Evolutionary conservation across 139 green algal species (phyloP), one percentile per base, ranked within the genome.

Genomic region (Coelastrella sp.): DNA sequence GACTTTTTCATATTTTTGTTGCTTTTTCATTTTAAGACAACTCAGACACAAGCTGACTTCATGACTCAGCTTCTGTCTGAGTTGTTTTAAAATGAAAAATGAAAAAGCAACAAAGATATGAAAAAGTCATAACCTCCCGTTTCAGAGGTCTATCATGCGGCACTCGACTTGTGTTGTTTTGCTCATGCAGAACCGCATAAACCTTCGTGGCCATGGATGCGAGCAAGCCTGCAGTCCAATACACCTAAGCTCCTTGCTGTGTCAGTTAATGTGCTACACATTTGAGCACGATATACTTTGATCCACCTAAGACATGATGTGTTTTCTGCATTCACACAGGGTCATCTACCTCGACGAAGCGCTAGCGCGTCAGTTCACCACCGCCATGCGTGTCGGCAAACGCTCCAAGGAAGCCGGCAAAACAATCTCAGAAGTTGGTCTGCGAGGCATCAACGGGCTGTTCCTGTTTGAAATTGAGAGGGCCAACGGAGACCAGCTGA

Each of bases 381-480:
- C 93, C 2, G 73, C 86, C 11, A 91, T 95, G 92, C 65, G 82
- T 20, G 92, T 95, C 20, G 80, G 65, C 20, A 80, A 79, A 17
- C 75, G 59, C 57, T 66, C 20, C 73, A 90, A 83, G 73, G 83
- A 88, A 66, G 66, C 22, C 3, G 85, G 73, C 85, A 90, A 90
- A 57, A 83, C 73, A 73, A 90, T 90, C 57, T 23, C 22, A 60
- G 85, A 82, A 22, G 87, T 77, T 23, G 79, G 84, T 7, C 89
- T 96, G 64, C 88, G 92, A 7, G 94, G 94, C 64, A 95, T 91
- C 87, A 94, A 75, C 22, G 89, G 92, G n/a, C 92, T 96, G 83
- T 97, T 94, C 92, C 89, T 98, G 23, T 94, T 95, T 54, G 90
- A 94, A 13, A 92, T 97, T 54, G 91, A 97, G 7, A 76, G 95